Evolutionary conservation across 768 basidiomycete genomes (phyloP), one percentile per base, ranked within the genome.

Genomic region (Boletus patriciae): DNA sequence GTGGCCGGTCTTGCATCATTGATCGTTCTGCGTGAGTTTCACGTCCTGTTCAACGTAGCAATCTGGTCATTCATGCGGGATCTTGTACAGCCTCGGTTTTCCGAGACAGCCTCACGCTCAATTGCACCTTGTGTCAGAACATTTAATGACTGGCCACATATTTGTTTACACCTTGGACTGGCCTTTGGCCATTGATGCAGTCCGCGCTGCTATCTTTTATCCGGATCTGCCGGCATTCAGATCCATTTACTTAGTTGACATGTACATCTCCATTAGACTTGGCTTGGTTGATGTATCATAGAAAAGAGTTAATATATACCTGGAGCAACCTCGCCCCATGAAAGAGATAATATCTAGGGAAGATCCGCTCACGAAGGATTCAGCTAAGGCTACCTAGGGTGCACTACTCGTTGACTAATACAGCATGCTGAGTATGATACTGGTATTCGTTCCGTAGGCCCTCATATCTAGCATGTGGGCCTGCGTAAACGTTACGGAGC

Each of bases 121-220:
- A 85, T 61, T 94, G 92, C 82, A 82, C 85, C 49, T 77, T 94
- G 74, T 94, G 92, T 82, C 83, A 83, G 79, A 88, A 80, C 74
- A 91, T 93, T 71, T 92, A 86, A 87, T 72, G 74, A 79, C 50
- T 34, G n/a, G 51, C 52, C 45, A 54, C 58, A 38, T 46, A 57
- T 50, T 4, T 46, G 16, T 58, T 23, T 46, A 45, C 43, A 48
- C 46, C n/a, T 53, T 46, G 62, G 64, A 61, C 49, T 58, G 21
- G 48, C 49, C 46, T 37, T 50, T 2, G 46, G 44, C 21, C 21
- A 21, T 53, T 40, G 12, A 45, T 47, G 54, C 51, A 44, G 41
- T 46, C 50, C 40, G 38, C 36, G 2, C 55, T 46, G 46, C 57
- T 51, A 45, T 47, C 53, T 49, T 33, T 45, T 55, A 47, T 55